Base-by-base conservation (phyloP, 129 eudicot species). In the Pseudognaphalium luteoalbum region DNA sequence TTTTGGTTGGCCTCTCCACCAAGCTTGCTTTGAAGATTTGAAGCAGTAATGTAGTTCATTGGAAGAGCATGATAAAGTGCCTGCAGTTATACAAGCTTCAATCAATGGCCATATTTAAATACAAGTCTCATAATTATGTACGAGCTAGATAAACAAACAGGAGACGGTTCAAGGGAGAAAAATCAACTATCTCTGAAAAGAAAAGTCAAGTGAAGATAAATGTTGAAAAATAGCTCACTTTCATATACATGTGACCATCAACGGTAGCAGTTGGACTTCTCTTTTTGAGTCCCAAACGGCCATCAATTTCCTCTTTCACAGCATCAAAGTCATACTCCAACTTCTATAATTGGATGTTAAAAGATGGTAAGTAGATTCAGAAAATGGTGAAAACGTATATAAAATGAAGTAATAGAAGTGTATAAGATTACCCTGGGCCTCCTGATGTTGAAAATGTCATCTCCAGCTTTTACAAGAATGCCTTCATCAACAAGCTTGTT, bases 61-160 rank as follows among this genome's bases (percentile, higher is more conserved):
- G 96, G 97, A 52, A 94, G 97, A 70, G 99, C 89, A 78, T 91
- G 94, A 77, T 82, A 94, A 57, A 94, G 85, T 64, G 99, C 97
- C 96, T 90, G 88, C 80, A 77, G 37, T 42, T 37, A 78, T 44
- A 71, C 11, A 9, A 66, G 41, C 29, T 68, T 75, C 14, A 29
- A 65, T 44, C 62, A 65, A 62, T 47, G 51, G 21, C 72, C 21
- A 6, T 59, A 22, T 15, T 59, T 16, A 30, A 68, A 28, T 57
- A 77, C 28, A 57, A 35, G 68, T 63, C 28, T 25, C 28, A 34
- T 54, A 19, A 7, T 16, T 62, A 7, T 22, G 22, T 7, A 41
- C 61, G 50, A 35, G 37, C 64, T 32, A 25, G 33, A 35, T 11
- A 71, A 56, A 72, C 21, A 32, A 56, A 72, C 41, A 66, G 71